A percentile compares a stretch with the other conserved stretches of the same genome.
Conservation (phyloP, 2,329 filamentous ascomycete genomes). For the Cercospora sp. region DNA sequence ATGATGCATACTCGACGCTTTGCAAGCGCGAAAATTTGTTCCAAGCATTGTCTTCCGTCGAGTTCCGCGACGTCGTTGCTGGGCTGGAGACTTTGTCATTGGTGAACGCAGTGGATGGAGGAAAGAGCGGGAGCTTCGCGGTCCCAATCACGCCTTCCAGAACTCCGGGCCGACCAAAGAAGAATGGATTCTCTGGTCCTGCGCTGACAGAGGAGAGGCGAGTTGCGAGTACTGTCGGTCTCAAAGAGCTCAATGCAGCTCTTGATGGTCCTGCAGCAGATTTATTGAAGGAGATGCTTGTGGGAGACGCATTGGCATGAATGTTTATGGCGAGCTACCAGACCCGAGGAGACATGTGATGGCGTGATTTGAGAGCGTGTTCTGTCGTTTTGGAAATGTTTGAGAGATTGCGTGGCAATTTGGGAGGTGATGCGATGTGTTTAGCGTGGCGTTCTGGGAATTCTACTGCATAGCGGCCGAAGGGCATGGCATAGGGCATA, state of each 20-base stretch:
- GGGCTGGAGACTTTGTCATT: conserved; percentile 87
- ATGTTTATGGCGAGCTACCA: not conserved
- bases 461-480: not conserved
- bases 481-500: not conserved
- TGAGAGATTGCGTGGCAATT: not conserved
- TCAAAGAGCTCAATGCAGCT: conserved; percentile 37
- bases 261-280: conserved; percentile 41
- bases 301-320: conserved; percentile 31
- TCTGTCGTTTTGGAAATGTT: not conserved
- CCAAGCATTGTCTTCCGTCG: conserved; percentile 83
- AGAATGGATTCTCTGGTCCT: conserved; percentile 45
- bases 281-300: conserved; percentile 41
- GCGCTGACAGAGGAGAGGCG: conserved; percentile 62
- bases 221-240: conserved; percentile 39
- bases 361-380: not conserved
- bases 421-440: not conserved
- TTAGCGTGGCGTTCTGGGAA: not conserved
- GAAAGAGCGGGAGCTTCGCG: conserved; percentile 65
- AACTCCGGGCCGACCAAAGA: conserved; percentile 51
- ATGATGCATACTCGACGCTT: conserved; percentile 76
- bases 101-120: conserved; percentile 67
- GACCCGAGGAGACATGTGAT: not conserved
- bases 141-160: conserved; percentile 66
- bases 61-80: conserved; percentile 89
- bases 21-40: conserved; percentile 87